These are phyloP conservation scores for Scheffersomyces cryptocercus DNA, from an alignment of 1,139 yeast species.

Conservation along the genomic window DNA sequence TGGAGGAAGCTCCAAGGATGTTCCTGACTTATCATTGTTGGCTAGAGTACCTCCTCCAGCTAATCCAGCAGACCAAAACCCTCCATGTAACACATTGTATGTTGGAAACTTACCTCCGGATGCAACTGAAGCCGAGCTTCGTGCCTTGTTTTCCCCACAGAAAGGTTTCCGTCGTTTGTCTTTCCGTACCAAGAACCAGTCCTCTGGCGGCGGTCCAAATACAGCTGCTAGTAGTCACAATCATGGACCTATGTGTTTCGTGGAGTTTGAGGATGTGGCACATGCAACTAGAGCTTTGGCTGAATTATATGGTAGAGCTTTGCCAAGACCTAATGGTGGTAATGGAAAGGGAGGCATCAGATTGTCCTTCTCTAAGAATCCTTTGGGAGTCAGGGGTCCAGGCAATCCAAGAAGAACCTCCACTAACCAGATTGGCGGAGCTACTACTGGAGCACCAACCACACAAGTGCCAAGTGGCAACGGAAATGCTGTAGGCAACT, in stretches of 20 bases:
- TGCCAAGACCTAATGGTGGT: conserved; percentile 67
- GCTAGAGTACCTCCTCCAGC: conserved; percentile 94
- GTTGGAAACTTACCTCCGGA: conserved; percentile 98
- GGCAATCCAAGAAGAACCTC: conserved; percentile 48
- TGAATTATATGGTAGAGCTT: conserved; percentile 84
- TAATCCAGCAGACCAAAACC: conserved; percentile 98
- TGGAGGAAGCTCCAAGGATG: conserved; percentile 26
- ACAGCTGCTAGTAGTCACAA: conserved; percentile 39
- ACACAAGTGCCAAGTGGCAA: conserved; percentile 8
- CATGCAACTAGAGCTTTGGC: conserved; percentile 93
- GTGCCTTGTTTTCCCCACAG: conserved; percentile 84
- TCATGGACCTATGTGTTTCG: conserved; percentile 99
- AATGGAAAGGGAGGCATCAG: conserved; percentile 93
- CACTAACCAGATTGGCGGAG: conserved; percentile 30
- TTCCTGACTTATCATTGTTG: conserved; percentile 72
- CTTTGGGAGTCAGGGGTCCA: conserved; percentile 90
- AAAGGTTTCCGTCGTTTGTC: conserved; percentile 91
- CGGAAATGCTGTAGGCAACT: conserved; percentile 30
- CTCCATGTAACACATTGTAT: conserved; percentile 95
- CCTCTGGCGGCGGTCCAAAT: conserved; percentile 25
- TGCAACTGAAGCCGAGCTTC: conserved; percentile 90
- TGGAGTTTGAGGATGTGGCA: conserved; percentile 94
- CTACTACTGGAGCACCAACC: conserved; percentile 8
- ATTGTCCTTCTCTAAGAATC: conserved; percentile 90
- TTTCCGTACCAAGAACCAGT: conserved; percentile 71